Conservation (phyloP, 2,329 filamentous ascomycete species). For the Colletotrichum chlorophyti region DNA sequence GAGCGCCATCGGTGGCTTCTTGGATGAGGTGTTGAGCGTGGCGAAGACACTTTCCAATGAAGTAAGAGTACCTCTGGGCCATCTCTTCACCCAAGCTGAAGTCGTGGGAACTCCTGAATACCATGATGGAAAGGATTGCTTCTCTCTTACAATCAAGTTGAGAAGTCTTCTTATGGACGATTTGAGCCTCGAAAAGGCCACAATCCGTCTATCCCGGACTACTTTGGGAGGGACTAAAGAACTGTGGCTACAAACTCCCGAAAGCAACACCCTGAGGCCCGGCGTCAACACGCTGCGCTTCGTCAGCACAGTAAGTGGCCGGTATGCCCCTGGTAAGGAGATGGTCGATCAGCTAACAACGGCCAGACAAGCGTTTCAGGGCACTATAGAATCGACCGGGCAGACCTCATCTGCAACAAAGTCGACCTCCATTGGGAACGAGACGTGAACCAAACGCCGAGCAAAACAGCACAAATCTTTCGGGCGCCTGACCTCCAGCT, state of each 20-base stretch:
- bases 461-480: conserved; percentile 58
- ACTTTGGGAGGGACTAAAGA: conserved; percentile 53
- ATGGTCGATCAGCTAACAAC: conserved; percentile 39
- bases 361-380: conserved; percentile 70
- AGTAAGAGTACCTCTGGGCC: conserved; percentile 70
- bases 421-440: conserved; percentile 72
- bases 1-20: conserved; percentile 52
- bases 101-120: conserved; percentile 75
- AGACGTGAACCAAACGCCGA: conserved; percentile 54
- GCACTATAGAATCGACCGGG: conserved; percentile 75
- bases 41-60: conserved; percentile 59
- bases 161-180: conserved; percentile 76
- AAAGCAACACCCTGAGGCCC: conserved; percentile 55
- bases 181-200: conserved; percentile 66
- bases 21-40: conserved; percentile 54
- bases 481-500: conserved; percentile 70
- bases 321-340: not conserved
- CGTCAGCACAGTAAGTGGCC: conserved; percentile 40
- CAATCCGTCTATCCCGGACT: conserved; percentile 36
- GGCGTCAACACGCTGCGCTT: conserved; percentile 49
- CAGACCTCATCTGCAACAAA: conserved; percentile 70
- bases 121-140: conserved; percentile 75
- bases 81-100: conserved; percentile 75
- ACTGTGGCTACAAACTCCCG: conserved; percentile 41
- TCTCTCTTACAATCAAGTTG: conserved; percentile 72